Evolutionary conservation across 495 filamentous ascomycete species (phyloP).

Genomic region (Penicillium daleae): DNA sequence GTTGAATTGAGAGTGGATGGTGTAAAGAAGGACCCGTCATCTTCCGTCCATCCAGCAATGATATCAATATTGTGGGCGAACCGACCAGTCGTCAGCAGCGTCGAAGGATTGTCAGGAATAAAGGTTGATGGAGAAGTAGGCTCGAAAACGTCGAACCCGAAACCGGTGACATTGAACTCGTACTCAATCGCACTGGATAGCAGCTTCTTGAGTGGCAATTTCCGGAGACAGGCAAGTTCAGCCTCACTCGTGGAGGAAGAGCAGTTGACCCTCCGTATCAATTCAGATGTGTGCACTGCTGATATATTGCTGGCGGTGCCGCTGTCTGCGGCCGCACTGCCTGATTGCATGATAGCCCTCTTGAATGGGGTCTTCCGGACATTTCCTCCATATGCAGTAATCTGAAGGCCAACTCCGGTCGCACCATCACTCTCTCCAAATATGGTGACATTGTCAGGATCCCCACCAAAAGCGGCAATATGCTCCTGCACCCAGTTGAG

Average conservation of each 20-base stretch:
- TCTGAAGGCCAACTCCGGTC: constrained; percentile 19
- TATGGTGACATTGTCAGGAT: constrained; percentile 24
- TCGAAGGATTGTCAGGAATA: constrained; percentile 20
- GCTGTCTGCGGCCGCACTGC: constrained; percentile 9
- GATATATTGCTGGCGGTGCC: constrained; percentile 10
- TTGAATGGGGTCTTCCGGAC: constrained; percentile 9
- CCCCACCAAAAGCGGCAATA: constrained; percentile 22
- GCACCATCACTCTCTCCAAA: constrained; percentile 22
- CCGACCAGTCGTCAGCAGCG: constrained; percentile 17
- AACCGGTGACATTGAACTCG: constrained; percentile 4
- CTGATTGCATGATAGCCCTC: constrained; percentile 23
- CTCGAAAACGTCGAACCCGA: constrained; percentile 11
- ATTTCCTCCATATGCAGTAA: constrained; percentile 17
- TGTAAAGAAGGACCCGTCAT: constrained; percentile 17
- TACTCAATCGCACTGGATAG: constrained; percentile 3
- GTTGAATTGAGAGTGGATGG: constrained; percentile 7
- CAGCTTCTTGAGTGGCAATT: constrained; percentile 10
- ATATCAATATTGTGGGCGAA: constrained; percentile 20
- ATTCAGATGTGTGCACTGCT: constrained; percentile 8
- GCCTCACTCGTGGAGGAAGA: constrained; percentile 12
- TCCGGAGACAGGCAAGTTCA: constrained; percentile 19
- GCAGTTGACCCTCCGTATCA: constrained; percentile 15
- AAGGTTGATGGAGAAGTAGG: constrained; percentile 16
- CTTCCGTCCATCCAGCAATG: constrained; percentile 19
- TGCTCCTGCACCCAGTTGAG: constrained; percentile 20